Base-by-base conservation (phyloP, 31 red algal species). In the Asparagopsis taxiformis region DNA sequence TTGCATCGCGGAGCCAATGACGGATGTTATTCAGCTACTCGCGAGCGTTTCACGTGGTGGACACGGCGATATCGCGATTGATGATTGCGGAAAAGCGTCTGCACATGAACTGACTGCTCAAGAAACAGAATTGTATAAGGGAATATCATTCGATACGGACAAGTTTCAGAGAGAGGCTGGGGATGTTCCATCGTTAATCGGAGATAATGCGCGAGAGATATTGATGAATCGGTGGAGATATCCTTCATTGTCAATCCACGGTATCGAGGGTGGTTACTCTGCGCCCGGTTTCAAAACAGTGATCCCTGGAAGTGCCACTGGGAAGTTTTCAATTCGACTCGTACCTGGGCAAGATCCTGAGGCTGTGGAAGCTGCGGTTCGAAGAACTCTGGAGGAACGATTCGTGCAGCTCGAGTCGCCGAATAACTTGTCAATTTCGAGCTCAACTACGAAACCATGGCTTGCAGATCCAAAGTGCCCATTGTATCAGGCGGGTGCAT, bases 1-100 rank as follows among this genome's bases (percentile, higher is more conserved):
- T 0, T 82, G 85, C 50, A 80, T 97, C 52, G 50, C 77, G 22
- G 94, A 97, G 65, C 94, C 94, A 31, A 80, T 91, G 72, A 88
- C 73, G 15, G 94, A 97, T 72, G 31, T 97, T 62, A 50, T 85
- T 44, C 79, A 73, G 31, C 51, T 97, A 21, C 48, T 97, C 37
- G 79, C 72, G 23, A 34, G 49, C 22, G 63, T 89, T 21, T 63
- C 85, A 50, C 29, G 50, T 36, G 54, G 80, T 63, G 79, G 36
- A 58, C 52, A 75, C 49, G 67, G 83, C 35, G 4, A 68, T 36
- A 59, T 86, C 34, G 73, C 50, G 8, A 79, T 78, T 41, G 64
- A 68, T 20, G 73, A 57, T 3, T 77, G 72, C 50, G 72, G 65
- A 41, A 59, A 62, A 37, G 64, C 77, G 26, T 41, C 50, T 26